phyloP scores from a whole-genome alignment of 805 yeast species.

The Saturnispora halmiae region DNA sequence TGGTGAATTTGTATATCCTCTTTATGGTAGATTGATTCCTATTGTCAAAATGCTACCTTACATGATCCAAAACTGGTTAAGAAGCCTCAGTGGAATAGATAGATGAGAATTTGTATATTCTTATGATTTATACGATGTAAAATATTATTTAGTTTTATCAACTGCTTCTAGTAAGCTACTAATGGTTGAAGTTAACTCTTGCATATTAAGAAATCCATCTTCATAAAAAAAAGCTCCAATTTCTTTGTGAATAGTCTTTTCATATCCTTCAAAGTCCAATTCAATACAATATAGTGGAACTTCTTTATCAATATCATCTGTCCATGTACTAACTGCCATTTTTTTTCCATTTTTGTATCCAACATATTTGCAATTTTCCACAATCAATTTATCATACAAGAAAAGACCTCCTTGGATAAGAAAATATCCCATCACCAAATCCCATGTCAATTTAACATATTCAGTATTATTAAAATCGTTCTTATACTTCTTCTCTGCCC shows the following conservation, averaged over 20 bases:
- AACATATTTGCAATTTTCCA: conserved; percentile 38
- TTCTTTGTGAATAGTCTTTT: conserved; percentile 21
- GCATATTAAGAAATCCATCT: conserved; percentile 36
- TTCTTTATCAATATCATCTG: conserved; percentile 19
- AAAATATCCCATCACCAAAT: conserved; percentile 32
- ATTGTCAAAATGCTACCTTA: conserved; percentile 35
- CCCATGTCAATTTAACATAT: conserved; percentile 29
- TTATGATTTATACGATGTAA: background rate
- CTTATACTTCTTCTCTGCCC: conserved; percentile 38
- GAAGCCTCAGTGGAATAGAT: conserved; percentile 28
- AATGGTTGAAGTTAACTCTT: conserved; percentile 26
- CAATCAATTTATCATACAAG: conserved; percentile 27
- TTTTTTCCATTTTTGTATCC: conserved; percentile 33
- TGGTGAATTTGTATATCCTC: conserved; percentile 38
- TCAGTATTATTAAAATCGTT: conserved; percentile 33
- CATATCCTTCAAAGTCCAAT: conserved; percentile 23
- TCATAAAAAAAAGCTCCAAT: conserved; percentile 38
- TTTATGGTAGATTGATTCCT: conserved; percentile 40
- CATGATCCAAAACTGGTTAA: conserved; percentile 26
- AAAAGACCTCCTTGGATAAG: conserved; percentile 29
- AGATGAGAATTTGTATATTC: background rate
- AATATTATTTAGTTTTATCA: conserved; percentile 18
- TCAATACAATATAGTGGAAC: conserved; percentile 36
- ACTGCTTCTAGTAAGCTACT: conserved; percentile 12
- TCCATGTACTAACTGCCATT: conserved; percentile 31